Base-by-base conservation (phyloP, 2,329 filamentous ascomycete genomes). In the Colletotrichum spaethianum region DNA sequence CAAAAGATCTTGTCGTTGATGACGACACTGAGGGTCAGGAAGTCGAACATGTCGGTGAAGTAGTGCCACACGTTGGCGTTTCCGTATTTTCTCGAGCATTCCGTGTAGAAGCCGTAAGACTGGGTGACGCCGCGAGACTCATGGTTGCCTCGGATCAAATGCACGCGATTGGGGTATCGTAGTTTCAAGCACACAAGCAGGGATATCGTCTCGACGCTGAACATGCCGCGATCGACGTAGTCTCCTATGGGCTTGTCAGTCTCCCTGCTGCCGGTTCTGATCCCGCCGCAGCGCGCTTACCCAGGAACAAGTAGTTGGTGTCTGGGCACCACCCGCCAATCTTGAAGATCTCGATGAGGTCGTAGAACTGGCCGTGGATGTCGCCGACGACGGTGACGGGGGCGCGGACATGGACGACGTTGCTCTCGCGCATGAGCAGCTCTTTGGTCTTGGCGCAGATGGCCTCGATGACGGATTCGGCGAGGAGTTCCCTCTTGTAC, bases 11-110 rank as follows among this genome's bases (percentile, higher is more conserved):
- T 94, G 82, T 99, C 93, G 82, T 98, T 97, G 81, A 99, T 99
- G 75, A 99, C 96, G 73, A 98, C 97, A 78, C 94, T 97, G 69
- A 99, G 87, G 9, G 96, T 98, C 75, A 99, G 88, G 82, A 97
- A 99, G 84, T 99, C 96, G 83, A 99, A 99, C 95, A 99, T 98
- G 85, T 99, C 96, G 75, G 96, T 99, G 81, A 99, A 99, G 82
- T 98, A 96, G 83, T 99, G 96, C 96, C 96, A 99, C 28, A 99
- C 96, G 78, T 96, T 98, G 75, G 96, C 95, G 80, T 98, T 98
- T 81, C 96, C 96, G 83, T 99, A 99, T 84, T 99, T 99, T 76
- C 96, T 93, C 26, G 93, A 95, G 83, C 96, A 99, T 81, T 99
- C 96, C 28, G 96, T 98, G 82, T 99, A 99, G 85, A 99, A 99